phyloP scores from a whole-genome alignment of 2,329 filamentous ascomycete genomes.

The Aureobasidium vineae region DNA sequence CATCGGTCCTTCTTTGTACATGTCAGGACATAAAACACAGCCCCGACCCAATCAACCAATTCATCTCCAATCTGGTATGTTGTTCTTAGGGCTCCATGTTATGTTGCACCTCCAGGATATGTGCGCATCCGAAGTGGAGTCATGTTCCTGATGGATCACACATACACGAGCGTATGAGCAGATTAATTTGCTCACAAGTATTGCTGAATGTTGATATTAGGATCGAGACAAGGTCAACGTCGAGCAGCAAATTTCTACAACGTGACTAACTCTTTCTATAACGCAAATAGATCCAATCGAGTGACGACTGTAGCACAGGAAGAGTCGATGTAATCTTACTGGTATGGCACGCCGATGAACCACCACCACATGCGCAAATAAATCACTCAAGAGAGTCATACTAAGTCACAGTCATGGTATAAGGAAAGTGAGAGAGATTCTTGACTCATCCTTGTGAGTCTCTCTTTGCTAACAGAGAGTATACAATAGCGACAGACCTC shows the following conservation, averaged over 20 bases:
- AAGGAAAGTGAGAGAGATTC: background rate
- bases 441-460: background rate
- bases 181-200: background rate
- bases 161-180: background rate
- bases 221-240: background rate
- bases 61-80: background rate
- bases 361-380: background rate
- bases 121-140: background rate
- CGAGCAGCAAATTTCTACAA: background rate
- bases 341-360: background rate
- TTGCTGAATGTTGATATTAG: too few species aligned
- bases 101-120: background rate
- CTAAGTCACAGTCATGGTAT: background rate
- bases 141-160: background rate
- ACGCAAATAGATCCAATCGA: background rate
- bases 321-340: background rate
- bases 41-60: background rate
- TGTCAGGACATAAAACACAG: conserved; percentile 14
- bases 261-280: background rate
- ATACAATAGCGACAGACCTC: background rate
- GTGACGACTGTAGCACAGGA: background rate
- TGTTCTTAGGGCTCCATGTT: background rate
- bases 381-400: background rate
- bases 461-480: background rate
- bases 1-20: conserved; percentile 1